Conservation (phyloP, 495 filamentous ascomycete genomes). For the Apodospora peruviana region DNA sequence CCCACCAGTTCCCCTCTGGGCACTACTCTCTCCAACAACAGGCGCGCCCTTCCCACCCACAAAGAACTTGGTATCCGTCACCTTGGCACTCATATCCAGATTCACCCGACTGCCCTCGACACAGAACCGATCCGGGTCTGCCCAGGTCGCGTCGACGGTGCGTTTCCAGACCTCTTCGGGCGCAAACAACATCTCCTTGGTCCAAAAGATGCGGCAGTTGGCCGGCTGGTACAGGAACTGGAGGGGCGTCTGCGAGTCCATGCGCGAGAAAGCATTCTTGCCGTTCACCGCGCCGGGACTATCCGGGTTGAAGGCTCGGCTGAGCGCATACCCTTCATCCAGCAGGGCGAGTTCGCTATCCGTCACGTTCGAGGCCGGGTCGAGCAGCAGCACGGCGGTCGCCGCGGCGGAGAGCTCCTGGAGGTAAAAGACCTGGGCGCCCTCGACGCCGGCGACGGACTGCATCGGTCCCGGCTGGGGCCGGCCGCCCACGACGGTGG, state of each 20-base stretch:
- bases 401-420: conserved; percentile 12
- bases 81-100: conserved; percentile 1
- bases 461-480: conserved; percentile 49
- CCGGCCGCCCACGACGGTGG: conserved; percentile 53
- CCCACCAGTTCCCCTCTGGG: neutral
- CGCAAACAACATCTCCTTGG: conserved; percentile 35
- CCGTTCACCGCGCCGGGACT: conserved; percentile 24
- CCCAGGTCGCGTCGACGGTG: conserved; percentile 66
- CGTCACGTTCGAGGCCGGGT: conserved; percentile 8
- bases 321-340: conserved; percentile 17
- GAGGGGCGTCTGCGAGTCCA: conserved; percentile 32
- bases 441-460: conserved; percentile 54
- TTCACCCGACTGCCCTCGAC: conserved; percentile 13
- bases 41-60: neutral
- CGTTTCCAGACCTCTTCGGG: conserved; percentile 40
- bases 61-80: conserved; percentile 10
- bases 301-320: conserved; percentile 11
- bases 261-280: conserved; percentile 29
- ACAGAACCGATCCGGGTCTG: conserved; percentile 24
- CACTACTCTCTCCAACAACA: neutral
- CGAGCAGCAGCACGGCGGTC: conserved; percentile 5
- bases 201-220: conserved; percentile 52
- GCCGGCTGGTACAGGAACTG: conserved; percentile 51
- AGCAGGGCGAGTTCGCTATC: conserved; percentile 13
- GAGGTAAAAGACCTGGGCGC: conserved; percentile 27